Evolutionary conservation across 352 stramenopile species (phyloP).

Genomic region (Pythium monospermum): DNA sequence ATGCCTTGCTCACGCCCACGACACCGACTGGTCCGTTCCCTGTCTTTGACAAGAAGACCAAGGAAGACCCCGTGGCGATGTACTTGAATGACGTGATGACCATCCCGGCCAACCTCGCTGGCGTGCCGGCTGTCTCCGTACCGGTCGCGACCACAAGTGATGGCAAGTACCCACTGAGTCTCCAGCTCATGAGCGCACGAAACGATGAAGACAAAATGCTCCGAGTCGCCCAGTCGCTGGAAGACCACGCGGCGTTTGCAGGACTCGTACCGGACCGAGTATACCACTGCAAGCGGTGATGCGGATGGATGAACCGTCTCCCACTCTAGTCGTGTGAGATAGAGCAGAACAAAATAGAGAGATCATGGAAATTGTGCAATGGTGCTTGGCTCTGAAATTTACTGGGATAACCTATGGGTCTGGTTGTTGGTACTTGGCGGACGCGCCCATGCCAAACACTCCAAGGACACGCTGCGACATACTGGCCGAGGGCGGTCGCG

Average conservation of each 20-base stretch:
- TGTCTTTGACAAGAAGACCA: slow-evolving; percentile 44
- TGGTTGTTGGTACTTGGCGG: background rate
- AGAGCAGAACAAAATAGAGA: no score
- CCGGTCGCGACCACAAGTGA: slow-evolving; percentile 56
- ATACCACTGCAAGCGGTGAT: slow-evolving; percentile 31
- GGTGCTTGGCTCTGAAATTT: background rate
- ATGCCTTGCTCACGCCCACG: slow-evolving; percentile 85
- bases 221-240: slow-evolving; percentile 54
- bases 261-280: slow-evolving; percentile 45
- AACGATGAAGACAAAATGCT: slow-evolving; percentile 62
- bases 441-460: background rate
- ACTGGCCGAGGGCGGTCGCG: no score
- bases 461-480: slow-evolving; percentile 2
- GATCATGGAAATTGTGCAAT: slow-evolving; percentile 1
- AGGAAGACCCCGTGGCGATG: slow-evolving; percentile 74
- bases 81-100: slow-evolving; percentile 94
- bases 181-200: slow-evolving; percentile 72
- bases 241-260: slow-evolving; percentile 48
- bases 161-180: slow-evolving; percentile 56
- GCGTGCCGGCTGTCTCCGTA: slow-evolving; percentile 81
- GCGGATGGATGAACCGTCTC: no score
- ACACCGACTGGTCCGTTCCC: slow-evolving; percentile 80
- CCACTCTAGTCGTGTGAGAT: no score
- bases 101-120: slow-evolving; percentile 84
- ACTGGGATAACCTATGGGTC: background rate